Conservation (phyloP, 2,329 filamentous ascomycete genomes). For the Epichloe gansuensis region DNA sequence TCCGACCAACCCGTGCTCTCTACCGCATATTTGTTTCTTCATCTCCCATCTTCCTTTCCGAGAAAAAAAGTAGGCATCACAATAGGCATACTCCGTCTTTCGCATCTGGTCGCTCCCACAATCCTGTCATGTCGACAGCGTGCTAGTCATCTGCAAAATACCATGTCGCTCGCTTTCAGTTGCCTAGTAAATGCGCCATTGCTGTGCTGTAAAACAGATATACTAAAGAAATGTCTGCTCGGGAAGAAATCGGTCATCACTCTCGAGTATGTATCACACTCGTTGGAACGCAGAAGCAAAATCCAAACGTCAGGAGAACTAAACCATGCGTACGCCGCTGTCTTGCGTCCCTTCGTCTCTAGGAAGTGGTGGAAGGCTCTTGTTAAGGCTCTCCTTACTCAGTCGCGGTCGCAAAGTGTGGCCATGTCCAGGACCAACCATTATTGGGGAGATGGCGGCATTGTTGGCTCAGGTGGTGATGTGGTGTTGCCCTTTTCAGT, state of each 20-base stretch:
- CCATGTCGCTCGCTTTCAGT: conserved; percentile 4
- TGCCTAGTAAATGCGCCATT: background rate
- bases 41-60: background rate
- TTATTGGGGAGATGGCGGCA: conserved; percentile 12
- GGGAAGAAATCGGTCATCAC: background rate
- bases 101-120: background rate
- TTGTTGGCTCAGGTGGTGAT: conserved; percentile 31
- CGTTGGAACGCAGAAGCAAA: conserved; percentile 10
- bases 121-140: background rate
- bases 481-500: conserved; percentile 19
- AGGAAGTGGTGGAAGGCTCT: conserved; percentile 47
- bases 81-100: background rate
- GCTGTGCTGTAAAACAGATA: conserved; percentile 4
- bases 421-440: conserved; percentile 35
- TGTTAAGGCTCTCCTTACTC: conserved; percentile 47
- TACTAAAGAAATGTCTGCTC: background rate
- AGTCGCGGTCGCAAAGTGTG: conserved; percentile 30
- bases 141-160: conserved; percentile 4
- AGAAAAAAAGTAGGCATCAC: background rate
- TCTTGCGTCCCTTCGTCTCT: conserved; percentile 17
- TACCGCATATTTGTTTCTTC: background rate
- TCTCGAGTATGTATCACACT: background rate
- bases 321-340: conserved; percentile 20
- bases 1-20: background rate
- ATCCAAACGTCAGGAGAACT: conserved; percentile 14